phyloP scores from a whole-genome alignment of 139 green algal species.

The Pleodorina starrii region DNA sequence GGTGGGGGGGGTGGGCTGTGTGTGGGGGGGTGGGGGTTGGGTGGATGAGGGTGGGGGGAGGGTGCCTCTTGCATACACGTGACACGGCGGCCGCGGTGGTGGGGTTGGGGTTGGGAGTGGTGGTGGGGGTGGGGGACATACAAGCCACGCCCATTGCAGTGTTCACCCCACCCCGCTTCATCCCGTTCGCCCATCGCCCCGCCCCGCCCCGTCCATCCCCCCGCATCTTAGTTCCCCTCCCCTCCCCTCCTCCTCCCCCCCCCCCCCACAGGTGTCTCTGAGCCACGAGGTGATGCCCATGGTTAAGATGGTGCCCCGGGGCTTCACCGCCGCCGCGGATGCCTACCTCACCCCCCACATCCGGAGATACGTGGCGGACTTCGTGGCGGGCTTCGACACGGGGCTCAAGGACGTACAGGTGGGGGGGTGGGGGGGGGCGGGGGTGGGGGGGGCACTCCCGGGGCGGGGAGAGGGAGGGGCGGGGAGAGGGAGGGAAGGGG shows the following conservation, averaged over 20 bases:
- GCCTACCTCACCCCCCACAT: conserved; percentile 97
- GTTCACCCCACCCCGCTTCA: too few species aligned
- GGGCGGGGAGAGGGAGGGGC: background rate
- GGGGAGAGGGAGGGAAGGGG: too few species aligned
- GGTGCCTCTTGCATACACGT: too few species aligned
- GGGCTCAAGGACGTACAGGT: conserved; percentile 81
- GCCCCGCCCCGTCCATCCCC: too few species aligned
- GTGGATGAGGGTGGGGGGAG: too few species aligned
- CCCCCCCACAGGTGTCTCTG: conserved; percentile 46
- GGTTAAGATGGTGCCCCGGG: conserved; percentile 97
- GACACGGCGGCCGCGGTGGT: too few species aligned
- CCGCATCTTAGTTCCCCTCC: too few species aligned
- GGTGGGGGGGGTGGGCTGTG: conserved; percentile 42
- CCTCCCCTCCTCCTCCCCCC: background rate
- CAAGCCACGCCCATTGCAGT: too few species aligned
- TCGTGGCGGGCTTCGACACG: conserved; percentile 89
- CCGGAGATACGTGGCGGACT: conserved; percentile 76
- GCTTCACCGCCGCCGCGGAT: conserved; percentile 96
- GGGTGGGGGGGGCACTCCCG: background rate
- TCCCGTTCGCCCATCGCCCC: too few species aligned
- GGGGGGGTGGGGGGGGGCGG: background rate
- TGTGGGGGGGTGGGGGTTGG: too few species aligned
- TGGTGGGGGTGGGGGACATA: too few species aligned
- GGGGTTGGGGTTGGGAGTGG: too few species aligned
- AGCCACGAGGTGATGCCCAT: conserved; percentile 90